Percentiles rank a stretch among this genome's conserved stretches.
These are phyloP conservation scores for Fusarium sp. DNA, from an alignment of 2,329 filamentous ascomycete species.

Conservation along the genomic window DNA sequence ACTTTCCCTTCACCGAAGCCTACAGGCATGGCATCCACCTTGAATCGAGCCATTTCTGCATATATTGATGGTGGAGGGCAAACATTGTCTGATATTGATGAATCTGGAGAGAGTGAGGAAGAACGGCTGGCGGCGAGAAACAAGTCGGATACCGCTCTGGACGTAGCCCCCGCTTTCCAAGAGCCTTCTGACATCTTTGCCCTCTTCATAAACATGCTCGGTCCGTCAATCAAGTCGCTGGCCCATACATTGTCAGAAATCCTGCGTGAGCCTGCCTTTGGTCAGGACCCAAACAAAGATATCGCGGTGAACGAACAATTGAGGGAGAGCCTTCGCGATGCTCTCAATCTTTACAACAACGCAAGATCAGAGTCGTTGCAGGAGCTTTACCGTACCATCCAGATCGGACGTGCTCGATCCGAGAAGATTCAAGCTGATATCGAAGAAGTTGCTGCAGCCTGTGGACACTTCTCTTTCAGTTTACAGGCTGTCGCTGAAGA, in stretches of 20 bases:
- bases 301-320: conserved; percentile 85
- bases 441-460: conserved; percentile 97
- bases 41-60: conserved; percentile 46
- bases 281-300: conserved; percentile 71
- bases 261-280: conserved; percentile 87
- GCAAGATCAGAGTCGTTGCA: conserved; percentile 81
- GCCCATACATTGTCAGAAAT: conserved; percentile 91
- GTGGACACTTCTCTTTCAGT: conserved; percentile 95
- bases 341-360: conserved; percentile 81
- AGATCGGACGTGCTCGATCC: conserved; percentile 74
- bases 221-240: conserved; percentile 96
- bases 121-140: conserved; percentile 52
- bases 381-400: conserved; percentile 83
- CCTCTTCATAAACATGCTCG: conserved; percentile 87
- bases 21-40: conserved; percentile 39
- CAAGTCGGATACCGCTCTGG: conserved; percentile 48
- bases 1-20: conserved; percentile 31
- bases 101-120: conserved; percentile 68
- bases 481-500: conserved; percentile 92
- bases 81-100: conserved; percentile 71
- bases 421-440: conserved; percentile 89
- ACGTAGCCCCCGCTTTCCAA: conserved; percentile 57
- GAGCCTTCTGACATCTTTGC: conserved; percentile 88
- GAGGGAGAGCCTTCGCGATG: conserved; percentile 81
- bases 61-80: conserved; percentile 58